Conservation (phyloP, 2,329 filamentous ascomycete species). For the Apiospora sp. region DNA sequence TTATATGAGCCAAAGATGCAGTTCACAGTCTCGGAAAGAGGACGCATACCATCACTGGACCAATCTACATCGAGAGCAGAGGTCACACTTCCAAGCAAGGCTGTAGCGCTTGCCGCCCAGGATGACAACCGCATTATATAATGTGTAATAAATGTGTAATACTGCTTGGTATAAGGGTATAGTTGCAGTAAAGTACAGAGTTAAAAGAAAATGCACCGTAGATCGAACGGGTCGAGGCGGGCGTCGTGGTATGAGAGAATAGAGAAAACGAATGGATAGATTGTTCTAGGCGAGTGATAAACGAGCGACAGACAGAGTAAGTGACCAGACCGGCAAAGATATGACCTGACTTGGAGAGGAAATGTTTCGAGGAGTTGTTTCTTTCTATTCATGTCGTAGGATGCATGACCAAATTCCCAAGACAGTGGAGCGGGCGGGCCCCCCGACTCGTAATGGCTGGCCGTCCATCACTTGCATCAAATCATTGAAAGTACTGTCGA, state of each 20-base stretch:
- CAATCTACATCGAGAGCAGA: constrained; percentile 23
- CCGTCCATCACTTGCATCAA: not conserved
- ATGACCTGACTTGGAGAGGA: not conserved
- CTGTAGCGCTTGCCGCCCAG: not conserved
- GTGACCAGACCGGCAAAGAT: not conserved
- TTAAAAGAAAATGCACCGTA: not conserved
- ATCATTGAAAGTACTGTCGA: not conserved
- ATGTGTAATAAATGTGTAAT: too few species aligned
- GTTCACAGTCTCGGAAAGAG: too few species aligned
- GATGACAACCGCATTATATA: constrained; percentile 5
- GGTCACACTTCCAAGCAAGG: constrained; percentile 3
- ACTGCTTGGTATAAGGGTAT: not conserved
- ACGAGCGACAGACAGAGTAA: not conserved
- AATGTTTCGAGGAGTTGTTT: constrained; percentile 14
- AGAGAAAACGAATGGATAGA: not conserved
- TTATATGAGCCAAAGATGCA: not conserved
- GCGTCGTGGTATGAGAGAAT: not conserved
- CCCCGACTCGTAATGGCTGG: constrained; percentile 19
- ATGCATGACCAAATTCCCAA: not conserved
- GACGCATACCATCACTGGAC: constrained; percentile 3
- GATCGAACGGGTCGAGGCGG: not conserved
- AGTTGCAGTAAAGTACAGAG: not conserved
- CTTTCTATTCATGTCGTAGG: not conserved
- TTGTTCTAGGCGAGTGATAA: not conserved
- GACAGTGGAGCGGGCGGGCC: constrained; percentile 6